Base-by-base conservation (phyloP, 768 basidiomycete species). In the Lactifluus echinatus region DNA sequence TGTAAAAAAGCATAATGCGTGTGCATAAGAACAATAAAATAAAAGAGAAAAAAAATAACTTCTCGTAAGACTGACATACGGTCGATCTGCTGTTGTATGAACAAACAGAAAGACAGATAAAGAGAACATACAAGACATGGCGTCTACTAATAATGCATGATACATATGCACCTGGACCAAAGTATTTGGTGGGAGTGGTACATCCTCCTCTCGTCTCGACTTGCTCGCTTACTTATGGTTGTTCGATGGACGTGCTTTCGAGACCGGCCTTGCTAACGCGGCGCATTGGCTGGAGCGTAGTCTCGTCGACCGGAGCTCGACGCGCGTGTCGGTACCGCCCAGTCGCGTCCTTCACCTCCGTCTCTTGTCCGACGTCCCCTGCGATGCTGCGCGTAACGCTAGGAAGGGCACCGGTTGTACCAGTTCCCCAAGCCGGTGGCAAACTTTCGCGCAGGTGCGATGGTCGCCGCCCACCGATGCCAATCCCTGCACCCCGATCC, bases 191-290 rank as follows among this genome's bases (percentile, higher is more conserved):
- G 12, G 8, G 34, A n/a, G n/a, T n/a, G n/a, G 26, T 15, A 15
- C 42, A 26, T 19, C 26, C 28, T n/a, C 24, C 26, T 1, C n/a
- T n/a, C n/a, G n/a, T n/a, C n/a, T n/a, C n/a, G n/a, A n/a, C n/a
- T n/a, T n/a, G n/a, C n/a, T n/a, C n/a, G 26, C 40, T 21, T 4
- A 21, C 29, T 47, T 39, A 53, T 10, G 26, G 12, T n/a, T 53
- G 12, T n/a, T 53, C 48, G 28, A 19, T 12, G 19, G 24, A 40
- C 33, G 63, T 56, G 19, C 83, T 91, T 74, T 96, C 93, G 61
- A 96, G 71, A 31, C 93, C 93, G 5, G 93, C 93, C 72, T 96
- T 96, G 69, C 89, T 93, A 59, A 93, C 93, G 61, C 93, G 76
- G 59, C 93, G 74, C 77, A 89, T 78, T 26, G 93, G 93, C 69